These are phyloP conservation scores for Acanthamoeba castellanii DNA, from an alignment of 208 protist genomes.

Conservation along the genomic window DNA sequence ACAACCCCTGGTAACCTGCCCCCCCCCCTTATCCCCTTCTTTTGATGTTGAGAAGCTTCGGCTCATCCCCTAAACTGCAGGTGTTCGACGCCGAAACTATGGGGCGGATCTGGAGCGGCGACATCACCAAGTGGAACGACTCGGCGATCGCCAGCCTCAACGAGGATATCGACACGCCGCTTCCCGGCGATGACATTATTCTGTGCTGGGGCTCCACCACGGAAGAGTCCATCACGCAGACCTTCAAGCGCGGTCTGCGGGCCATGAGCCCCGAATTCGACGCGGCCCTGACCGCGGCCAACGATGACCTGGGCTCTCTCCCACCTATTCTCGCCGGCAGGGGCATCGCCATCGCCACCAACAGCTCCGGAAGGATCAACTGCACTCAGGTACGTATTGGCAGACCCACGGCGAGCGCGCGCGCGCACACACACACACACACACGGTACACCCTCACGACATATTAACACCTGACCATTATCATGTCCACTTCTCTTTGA, in stretches of 20 bases:
- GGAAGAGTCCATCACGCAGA: background rate
- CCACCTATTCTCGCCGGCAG: background rate
- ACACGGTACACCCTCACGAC: too few species aligned
- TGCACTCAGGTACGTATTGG: background rate
- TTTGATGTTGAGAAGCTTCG: too few species aligned
- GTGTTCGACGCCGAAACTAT: background rate
- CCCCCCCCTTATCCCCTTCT: too few species aligned
- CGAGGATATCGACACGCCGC: background rate
- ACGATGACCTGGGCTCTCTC: background rate
- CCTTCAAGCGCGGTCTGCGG: background rate
- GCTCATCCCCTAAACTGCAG: background rate
- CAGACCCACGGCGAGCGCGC: too few species aligned
- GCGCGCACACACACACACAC: too few species aligned
- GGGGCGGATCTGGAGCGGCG: background rate
- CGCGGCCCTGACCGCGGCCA: background rate
- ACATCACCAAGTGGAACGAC: slow-evolving; percentile 31
- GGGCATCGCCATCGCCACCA: background rate
- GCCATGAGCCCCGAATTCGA: background rate
- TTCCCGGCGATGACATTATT: background rate
- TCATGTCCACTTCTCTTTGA: too few species aligned
- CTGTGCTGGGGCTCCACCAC: background rate
- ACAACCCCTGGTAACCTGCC: background rate
- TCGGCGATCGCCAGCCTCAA: background rate
- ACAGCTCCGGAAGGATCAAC: background rate
- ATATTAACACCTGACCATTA: too few species aligned